Evolutionary conservation across 1,139 yeast genomes (phyloP), one percentile per base, ranked within the genome.

Genomic region (Blastobotrys aristatus): DNA sequence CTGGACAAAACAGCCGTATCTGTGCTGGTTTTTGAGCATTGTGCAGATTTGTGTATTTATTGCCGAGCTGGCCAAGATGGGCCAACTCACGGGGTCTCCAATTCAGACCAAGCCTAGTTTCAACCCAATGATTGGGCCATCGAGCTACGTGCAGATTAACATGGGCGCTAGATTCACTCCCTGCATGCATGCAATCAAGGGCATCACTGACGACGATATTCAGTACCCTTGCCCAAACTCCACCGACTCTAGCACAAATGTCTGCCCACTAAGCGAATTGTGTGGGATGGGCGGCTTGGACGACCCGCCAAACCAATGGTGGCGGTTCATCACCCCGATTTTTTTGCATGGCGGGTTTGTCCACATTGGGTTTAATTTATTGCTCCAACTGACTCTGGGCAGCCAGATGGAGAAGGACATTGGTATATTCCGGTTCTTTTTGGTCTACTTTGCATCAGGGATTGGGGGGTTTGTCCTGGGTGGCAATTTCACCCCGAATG

Each of bases 91-190:
- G 0, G 88, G 88, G 1, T 73, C 79, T 4, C 82, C 85, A 1
- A 77, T 84, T 53, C 87, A 80, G 61, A 80, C 87, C 0, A 65
- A 80, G 56, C 92, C 92, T 2, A 75, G 79, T 51, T 82, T 84
- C 67, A 84, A 84, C 60, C 90, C 90, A 8, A 83, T 84, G 90
- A 65, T 84, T 41, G 92, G 92, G 0, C 92, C 92, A n/a, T 81
- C 88, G 1, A 69, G 82, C 0, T 82, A 82, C 57, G 67, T 82
- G 7, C 71, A 80, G 59, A 80, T 83, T 50, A 76, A 80, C 56
- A 76, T 81, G 77, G 90, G 90, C 1, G 83, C 89, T 2, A 65
- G 90, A 38, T 84, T 81, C 61, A 74, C 78, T 0, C 88, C 89
- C 0, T 84, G 92, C 61, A 83, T 83, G 87, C 79, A 77, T 50